Conservation (phyloP, 164 flowering plant genomes). For the Hamamelis virginiana region DNA sequence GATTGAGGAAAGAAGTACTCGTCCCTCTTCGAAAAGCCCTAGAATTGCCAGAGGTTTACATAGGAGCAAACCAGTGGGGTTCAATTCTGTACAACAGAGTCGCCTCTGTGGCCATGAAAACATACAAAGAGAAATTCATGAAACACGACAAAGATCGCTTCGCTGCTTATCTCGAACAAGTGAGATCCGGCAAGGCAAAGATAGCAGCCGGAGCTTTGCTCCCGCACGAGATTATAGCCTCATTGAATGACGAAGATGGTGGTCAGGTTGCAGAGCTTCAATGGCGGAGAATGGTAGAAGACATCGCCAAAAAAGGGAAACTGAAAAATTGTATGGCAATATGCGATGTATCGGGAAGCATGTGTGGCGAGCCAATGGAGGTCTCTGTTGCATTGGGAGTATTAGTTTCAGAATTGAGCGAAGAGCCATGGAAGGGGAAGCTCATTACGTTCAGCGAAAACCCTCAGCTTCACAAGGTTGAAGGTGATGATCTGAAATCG, state of each 20-base stretch:
- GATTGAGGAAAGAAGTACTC: constrained; percentile 40
- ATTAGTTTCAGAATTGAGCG: no score
- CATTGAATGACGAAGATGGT: constrained; percentile 13
- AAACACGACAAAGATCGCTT: constrained; percentile 48
- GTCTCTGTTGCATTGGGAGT: no score
- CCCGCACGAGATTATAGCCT: constrained; percentile 44
- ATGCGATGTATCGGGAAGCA: constrained; percentile 11
- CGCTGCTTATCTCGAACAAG: constrained; percentile 26
- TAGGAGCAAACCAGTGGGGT: constrained; percentile 40
- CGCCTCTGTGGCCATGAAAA: constrained; percentile 55
- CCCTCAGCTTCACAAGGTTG: no score
- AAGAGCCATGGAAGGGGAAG: no score
- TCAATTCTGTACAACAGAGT: constrained; percentile 45
- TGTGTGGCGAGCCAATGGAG: no score
- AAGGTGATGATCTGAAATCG: no score
- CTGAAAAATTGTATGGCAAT: constrained; percentile 30
- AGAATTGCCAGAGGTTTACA: constrained; percentile 47
- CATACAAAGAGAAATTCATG: constrained; percentile 33
- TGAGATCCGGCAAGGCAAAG: constrained; percentile 38
- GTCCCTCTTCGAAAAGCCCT: constrained; percentile 33
- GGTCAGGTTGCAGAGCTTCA: constrained; percentile 46
- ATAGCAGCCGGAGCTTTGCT: constrained; percentile 61
- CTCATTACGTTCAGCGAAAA: no score
- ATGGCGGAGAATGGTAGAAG: constrained; percentile 49
- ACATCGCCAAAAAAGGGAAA: constrained; percentile 29